Conservation (phyloP, 1,284 basidiomycete genomes). For the Pascua sp. region DNA sequence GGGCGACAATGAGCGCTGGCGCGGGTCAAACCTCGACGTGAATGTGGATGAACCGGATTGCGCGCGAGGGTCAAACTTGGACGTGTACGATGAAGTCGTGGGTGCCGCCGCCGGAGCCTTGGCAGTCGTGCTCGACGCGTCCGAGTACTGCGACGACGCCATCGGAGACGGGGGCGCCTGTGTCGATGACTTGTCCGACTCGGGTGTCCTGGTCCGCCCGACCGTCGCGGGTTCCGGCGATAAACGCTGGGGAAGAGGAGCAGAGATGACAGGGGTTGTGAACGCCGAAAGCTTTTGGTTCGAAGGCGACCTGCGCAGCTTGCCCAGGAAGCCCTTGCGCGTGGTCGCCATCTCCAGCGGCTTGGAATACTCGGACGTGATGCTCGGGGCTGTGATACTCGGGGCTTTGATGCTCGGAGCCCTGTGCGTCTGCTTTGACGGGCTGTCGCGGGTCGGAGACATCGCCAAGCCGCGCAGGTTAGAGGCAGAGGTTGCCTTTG, state of each 20-base stretch:
- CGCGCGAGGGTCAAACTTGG: not conserved
- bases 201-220: too few species aligned
- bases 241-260: too few species aligned
- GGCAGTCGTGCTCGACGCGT: not conserved
- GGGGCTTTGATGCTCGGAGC: not conserved
- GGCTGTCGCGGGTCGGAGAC: not conserved
- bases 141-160: not conserved
- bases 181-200: too few species aligned
- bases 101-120: not conserved
- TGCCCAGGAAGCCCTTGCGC: too few species aligned
- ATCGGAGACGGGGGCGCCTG: not conserved
- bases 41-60: not conserved
- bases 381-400: not conserved
- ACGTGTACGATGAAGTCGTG: not conserved
- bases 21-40: slow-evolving; percentile 9
- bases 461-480: not conserved
- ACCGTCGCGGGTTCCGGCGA: too few species aligned
- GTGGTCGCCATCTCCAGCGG: too few species aligned
- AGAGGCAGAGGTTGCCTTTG: not conserved
- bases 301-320: too few species aligned
- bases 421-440: not conserved
- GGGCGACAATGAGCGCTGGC: not conserved
- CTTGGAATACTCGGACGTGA: too few species aligned
- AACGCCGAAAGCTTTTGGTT: too few species aligned
- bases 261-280: too few species aligned